A percentile compares a stretch with the other conserved stretches of the same genome.
These are phyloP conservation scores for Maudiozyma saulgeensis DNA, from an alignment of 805 yeast genomes.

Conservation along the genomic window DNA sequence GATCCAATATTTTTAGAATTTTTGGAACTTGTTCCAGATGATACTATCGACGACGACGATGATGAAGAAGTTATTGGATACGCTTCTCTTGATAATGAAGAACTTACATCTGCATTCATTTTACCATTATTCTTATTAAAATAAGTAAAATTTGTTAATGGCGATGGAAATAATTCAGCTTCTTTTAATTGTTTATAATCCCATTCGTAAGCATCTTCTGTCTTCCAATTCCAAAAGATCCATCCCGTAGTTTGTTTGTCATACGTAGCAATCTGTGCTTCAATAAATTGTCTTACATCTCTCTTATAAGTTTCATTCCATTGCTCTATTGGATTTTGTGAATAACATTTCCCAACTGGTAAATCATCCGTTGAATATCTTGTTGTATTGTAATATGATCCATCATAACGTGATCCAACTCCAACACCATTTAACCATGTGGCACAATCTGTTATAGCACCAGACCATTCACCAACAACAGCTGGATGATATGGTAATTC, in stretches of 20 bases:
- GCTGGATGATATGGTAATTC: slow-evolving; percentile 37
- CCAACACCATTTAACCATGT: slow-evolving; percentile 63
- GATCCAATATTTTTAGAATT: background rate
- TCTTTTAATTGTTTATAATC: slow-evolving; percentile 45
- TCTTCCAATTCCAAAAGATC: slow-evolving; percentile 66
- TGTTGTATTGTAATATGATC: slow-evolving; percentile 31
- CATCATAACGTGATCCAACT: slow-evolving; percentile 54
- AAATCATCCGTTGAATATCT: slow-evolving; percentile 7
- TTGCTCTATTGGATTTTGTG: slow-evolving; percentile 26
- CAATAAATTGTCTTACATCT: slow-evolving; percentile 45
- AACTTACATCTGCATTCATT: slow-evolving; percentile 8
- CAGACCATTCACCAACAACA: slow-evolving; percentile 63
- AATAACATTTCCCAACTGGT: slow-evolving; percentile 36
- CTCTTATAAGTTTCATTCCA: slow-evolving; percentile 37
- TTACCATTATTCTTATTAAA: slow-evolving; percentile 18
- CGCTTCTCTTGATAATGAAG: slow-evolving; percentile 11
- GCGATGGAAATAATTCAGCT: slow-evolving; percentile 50
- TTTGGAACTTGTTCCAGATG: background rate
- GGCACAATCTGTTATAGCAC: slow-evolving; percentile 63
- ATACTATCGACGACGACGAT: background rate
- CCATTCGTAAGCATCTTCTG: slow-evolving; percentile 61
- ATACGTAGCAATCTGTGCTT: slow-evolving; percentile 51
- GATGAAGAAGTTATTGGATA: slow-evolving; percentile 4
- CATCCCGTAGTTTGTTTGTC: slow-evolving; percentile 43
- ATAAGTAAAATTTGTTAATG: slow-evolving; percentile 46